Evolutionary conservation across 1,139 yeast species (phyloP).

Genomic region (Pneumocystis wakefieldiae): DNA sequence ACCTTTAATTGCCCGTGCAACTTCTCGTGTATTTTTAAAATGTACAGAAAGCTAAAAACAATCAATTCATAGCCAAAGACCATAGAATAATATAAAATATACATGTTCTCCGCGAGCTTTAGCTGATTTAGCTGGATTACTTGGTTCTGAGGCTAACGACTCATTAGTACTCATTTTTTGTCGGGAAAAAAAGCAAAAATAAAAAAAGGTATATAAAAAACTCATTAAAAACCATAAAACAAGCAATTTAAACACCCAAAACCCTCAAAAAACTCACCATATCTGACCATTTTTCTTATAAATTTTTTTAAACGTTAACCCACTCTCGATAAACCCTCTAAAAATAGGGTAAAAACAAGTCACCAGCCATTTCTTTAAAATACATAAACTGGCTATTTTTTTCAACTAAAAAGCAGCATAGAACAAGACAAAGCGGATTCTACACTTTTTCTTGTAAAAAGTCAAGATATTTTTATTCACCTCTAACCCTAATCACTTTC

Average conservation of each 20-base stretch:
- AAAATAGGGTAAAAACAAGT: background rate
- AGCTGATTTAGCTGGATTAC: slow-evolving; percentile 98
- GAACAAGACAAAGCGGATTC: no score
- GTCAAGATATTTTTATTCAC: no score
- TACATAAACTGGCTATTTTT: no score
- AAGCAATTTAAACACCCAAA: background rate
- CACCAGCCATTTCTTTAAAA: background rate
- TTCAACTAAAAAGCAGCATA: background rate
- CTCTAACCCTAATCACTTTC: no score
- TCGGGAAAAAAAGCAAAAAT: background rate
- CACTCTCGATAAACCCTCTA: background rate
- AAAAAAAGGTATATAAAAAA: background rate
- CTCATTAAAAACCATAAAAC: background rate
- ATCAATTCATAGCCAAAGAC: background rate
- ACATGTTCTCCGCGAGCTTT: slow-evolving; percentile 74
- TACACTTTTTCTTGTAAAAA: no score
- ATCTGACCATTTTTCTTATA: background rate
- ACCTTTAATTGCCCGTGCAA: slow-evolving; percentile 96
- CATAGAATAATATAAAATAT: slow-evolving; percentile 54
- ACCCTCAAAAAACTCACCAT: background rate
- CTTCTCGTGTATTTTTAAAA: slow-evolving; percentile 99
- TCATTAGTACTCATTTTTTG: background rate
- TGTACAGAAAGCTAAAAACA: slow-evolving; percentile 88
- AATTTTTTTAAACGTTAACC: background rate
- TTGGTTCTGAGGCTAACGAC: slow-evolving; percentile 24